Percentiles rank a stretch among this genome's conserved stretches.
Conservation (phyloP, 139 green algal species). For the Chlorella sp. region DNA sequence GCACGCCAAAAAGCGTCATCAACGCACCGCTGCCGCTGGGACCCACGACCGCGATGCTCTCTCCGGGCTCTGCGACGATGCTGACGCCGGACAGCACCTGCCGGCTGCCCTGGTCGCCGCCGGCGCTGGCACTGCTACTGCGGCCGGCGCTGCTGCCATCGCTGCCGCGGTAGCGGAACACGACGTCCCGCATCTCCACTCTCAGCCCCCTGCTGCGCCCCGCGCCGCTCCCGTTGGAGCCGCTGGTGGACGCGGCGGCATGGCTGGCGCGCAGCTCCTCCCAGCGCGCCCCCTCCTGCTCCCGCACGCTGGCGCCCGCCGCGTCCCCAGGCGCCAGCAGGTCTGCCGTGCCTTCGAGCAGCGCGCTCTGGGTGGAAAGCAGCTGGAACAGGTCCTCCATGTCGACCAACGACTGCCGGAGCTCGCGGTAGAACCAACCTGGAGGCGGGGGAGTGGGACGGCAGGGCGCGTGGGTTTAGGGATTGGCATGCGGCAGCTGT, state of each 20-base stretch:
- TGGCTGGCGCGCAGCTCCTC: conserved; percentile 18
- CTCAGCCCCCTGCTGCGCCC: conserved; percentile 25
- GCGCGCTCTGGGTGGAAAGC: conserved; percentile 60
- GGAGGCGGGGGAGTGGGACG: no score
- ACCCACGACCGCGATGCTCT: conserved; percentile 52
- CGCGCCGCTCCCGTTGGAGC: not conserved
- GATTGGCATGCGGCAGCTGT: no score
- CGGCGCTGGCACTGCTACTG: not conserved
- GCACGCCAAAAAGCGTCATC: no score
- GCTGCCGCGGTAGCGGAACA: conserved; percentile 67
- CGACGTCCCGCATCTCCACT: conserved; percentile 68
- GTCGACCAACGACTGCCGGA: conserved; percentile 90
- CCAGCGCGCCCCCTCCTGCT: not conserved
- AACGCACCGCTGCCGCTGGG: no score
- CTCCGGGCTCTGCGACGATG: conserved; percentile 47
- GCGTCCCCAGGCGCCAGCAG: conserved; percentile 33
- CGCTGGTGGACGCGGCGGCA: not conserved
- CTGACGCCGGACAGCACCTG: conserved; percentile 59
- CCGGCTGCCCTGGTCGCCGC: conserved; percentile 11
- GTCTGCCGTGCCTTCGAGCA: conserved; percentile 60
- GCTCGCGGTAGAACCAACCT: conserved; percentile 91
- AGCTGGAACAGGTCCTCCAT: conserved; percentile 94
- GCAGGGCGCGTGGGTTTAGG: no score
- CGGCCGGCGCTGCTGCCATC: not conserved
- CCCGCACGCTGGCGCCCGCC: not conserved